phyloP scores from a whole-genome alignment of 495 filamentous ascomycete genomes.

The Cetradonia linearis region DNA sequence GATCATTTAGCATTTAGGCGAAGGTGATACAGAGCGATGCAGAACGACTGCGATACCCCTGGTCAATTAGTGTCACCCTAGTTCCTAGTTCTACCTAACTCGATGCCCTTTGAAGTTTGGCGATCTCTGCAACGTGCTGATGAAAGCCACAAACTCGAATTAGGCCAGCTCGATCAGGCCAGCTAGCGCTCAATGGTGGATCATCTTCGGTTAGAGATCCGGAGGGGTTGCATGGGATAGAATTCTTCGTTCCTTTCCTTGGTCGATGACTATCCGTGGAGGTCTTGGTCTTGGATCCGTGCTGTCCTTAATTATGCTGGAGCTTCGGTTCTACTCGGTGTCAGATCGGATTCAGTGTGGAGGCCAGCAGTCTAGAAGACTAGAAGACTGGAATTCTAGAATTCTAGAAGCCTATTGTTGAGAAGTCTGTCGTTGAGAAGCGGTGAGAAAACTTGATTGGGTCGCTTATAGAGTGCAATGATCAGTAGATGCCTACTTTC shows the following conservation, averaged over 20 bases:
- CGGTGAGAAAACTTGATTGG: not conserved
- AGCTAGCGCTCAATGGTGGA: too few species aligned
- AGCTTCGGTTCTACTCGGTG: not conserved
- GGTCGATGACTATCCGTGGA: not conserved
- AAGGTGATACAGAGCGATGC: not conserved
- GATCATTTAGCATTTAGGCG: not conserved
- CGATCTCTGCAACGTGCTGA: too few species aligned
- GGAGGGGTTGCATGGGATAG: too few species aligned
- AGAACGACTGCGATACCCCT: slow-evolving; percentile 6
- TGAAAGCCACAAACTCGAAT: too few species aligned
- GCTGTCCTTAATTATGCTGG: not conserved
- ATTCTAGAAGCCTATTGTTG: not conserved
- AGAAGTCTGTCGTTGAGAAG: not conserved
- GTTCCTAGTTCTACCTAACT: too few species aligned
- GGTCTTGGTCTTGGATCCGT: too few species aligned
- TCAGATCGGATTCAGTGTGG: not conserved
- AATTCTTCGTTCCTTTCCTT: too few species aligned
- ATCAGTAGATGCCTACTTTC: not conserved
- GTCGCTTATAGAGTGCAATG: not conserved
- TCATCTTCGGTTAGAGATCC: too few species aligned
- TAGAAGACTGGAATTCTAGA: not conserved
- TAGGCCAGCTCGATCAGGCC: too few species aligned
- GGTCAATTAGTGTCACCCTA: too few species aligned
- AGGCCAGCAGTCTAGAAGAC: not conserved
- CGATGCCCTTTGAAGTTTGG: too few species aligned